These are phyloP conservation scores for Aspergillus ustus DNA, from an alignment of 2,329 filamentous ascomycete genomes.

Conservation along the genomic window DNA sequence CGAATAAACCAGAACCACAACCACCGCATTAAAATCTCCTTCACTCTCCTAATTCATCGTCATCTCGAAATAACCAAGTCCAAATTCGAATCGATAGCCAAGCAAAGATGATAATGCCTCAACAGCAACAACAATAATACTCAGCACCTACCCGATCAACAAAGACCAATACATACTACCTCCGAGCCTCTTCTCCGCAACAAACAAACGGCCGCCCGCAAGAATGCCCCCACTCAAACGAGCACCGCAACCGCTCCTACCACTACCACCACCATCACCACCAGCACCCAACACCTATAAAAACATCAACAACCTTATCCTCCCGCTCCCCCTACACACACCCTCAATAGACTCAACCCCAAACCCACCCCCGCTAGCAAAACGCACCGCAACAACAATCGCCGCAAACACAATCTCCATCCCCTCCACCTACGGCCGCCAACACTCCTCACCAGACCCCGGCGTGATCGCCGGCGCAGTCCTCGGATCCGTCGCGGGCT, in stretches of 20 bases:
- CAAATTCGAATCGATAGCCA: neutral
- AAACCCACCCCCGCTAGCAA: neutral
- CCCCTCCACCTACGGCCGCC: slow-evolving; percentile 63
- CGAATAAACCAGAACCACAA: slow-evolving; percentile 12
- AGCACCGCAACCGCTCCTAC: too few relatives aligned
- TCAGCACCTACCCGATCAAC: neutral
- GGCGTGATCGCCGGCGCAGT: slow-evolving; percentile 9
- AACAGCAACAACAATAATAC: neutral
- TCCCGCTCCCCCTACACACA: neutral
- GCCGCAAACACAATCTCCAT: slow-evolving; percentile 50
- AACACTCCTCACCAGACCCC: slow-evolving; percentile 53
- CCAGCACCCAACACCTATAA: neutral
- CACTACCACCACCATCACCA: neutral
- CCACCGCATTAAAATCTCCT: neutral
- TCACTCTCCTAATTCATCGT: neutral
- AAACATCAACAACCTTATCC: neutral
- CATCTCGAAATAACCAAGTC: neutral
- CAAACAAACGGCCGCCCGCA: neutral
- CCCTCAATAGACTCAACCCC: too few relatives aligned
- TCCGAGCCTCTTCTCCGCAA: neutral
- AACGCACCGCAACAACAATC: neutral
- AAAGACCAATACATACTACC: neutral
- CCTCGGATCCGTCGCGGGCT: slow-evolving; percentile 53
- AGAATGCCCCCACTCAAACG: neutral
- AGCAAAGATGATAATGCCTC: neutral